Percentiles rank a stretch among this genome's conserved stretches.
These are phyloP conservation scores for Astrocystis sublimbata DNA, from an alignment of 495 filamentous ascomycete genomes.

Conservation along the genomic window DNA sequence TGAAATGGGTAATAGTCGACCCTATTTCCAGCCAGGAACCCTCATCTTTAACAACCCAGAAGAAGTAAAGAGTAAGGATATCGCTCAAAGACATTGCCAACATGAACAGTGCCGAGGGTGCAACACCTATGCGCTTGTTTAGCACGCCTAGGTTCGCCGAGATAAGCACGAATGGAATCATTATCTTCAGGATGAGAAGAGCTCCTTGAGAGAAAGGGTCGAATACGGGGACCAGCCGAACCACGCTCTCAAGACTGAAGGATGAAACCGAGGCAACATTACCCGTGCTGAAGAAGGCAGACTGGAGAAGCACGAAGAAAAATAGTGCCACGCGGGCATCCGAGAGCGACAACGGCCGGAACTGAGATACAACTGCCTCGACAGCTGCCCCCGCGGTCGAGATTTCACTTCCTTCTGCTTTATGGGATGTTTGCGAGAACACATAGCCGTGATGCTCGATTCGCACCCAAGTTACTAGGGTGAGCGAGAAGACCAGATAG, in stretches of 20 bases:
- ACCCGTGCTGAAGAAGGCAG: conserved; percentile 95
- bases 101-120: conserved; percentile 88
- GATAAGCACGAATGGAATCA: conserved; percentile 93
- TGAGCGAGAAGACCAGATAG: conserved; percentile 84
- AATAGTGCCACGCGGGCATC: conserved; percentile 88
- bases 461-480: conserved; percentile 85
- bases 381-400: conserved; percentile 22
- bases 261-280: conserved; percentile 95
- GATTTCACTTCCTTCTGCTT: conserved; percentile 24
- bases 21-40: conserved; percentile 98
- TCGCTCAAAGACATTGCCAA: conserved; percentile 90
- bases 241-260: conserved; percentile 90
- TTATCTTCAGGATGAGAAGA: conserved; percentile 81
- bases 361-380: conserved; percentile 36
- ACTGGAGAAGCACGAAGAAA: conserved; percentile 92
- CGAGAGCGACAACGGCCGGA: conserved; percentile 72
- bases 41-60: conserved; percentile 94
- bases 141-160: conserved; percentile 91
- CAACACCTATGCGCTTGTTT: conserved; percentile 80
- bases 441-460: conserved; percentile 79
- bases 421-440: conserved; percentile 43
- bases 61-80: conserved; percentile 93
- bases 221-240: conserved; percentile 90
- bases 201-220: conserved; percentile 90
- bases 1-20: conserved; percentile 91